Evolutionary conservation across 495 filamentous ascomycete species (phyloP), one percentile per base, ranked within the genome.

Genomic region (Staphylotrichum tortipilum): DNA sequence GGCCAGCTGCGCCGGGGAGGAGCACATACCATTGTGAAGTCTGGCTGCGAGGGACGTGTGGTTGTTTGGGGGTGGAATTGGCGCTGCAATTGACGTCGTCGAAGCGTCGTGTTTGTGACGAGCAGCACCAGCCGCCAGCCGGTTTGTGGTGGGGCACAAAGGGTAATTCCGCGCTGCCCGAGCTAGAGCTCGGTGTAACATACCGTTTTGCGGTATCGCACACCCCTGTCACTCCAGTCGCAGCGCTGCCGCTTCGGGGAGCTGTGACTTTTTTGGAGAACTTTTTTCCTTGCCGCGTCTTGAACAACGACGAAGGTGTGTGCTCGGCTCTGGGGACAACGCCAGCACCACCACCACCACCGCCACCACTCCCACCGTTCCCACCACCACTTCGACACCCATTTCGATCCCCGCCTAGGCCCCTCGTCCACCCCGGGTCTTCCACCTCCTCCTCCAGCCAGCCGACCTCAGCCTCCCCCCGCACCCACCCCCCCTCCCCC

Each of bases 1-100:
- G 80, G 72, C 41, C 55, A 42, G 4, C 3, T 22, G 24, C 24
- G 30, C 41, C 49, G 23, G 29, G 17, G n/a, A 8, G 21, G 18
- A 18, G 19, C 9, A 44, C 57, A 19, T 56, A 66, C 65, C 65
- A 68, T 68, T 57, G 44, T 68, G 61, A 61, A 28, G n/a, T 15
- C 47, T 35, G 26, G 29, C 46, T 49, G 37, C 30, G 28, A 35
- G 38, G 40, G 55, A 53, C 30, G 44, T 56, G 19, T 28, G 35
- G 42, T 54, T 56, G 49, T 49, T 39, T 15, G 44, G 44, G 51
- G 23, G 19, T 44, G 50, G 29, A 36, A 35, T 44, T 38, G 40
- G 41, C 33, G 34, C 30, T 35, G 28, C 24, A 41, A 44, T 41
- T 44, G 44, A 28, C 26, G 26, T 5, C 26, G 26, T 10, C 26